Evolutionary conservation across 1,284 basidiomycete genomes (phyloP), one percentile per base, ranked within the genome.

Genomic region (Apiotrichum akiyoshidainum): DNA sequence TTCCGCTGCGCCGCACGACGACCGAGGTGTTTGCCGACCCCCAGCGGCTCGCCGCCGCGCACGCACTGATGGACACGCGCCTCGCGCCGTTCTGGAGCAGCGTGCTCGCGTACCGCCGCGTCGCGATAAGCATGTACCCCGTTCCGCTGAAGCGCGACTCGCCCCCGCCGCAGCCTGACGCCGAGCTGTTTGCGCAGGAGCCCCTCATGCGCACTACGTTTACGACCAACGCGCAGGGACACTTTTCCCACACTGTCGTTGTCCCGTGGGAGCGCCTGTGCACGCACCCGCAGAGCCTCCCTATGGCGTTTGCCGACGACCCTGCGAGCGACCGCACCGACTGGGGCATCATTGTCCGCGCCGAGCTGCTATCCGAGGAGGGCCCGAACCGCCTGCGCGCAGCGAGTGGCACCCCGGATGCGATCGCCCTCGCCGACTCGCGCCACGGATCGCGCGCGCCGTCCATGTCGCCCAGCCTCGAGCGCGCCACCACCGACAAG

Each of bases 41-140:
- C 8, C 52, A 58, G 35, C 59, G 58, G n/a, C 64, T 72, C n/a
- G 65, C 86, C 10, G 81, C 80, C 5, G 82, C 83, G 35, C 87
- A 91, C 64, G 80, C 80, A 16, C 92, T 90, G 65, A 80, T 92
- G 5, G 87, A 90, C 69, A 75, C 80, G 9, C 85, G 90, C 1
- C 77, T 92, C 22, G 84, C 83, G 48, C 85, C 87, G 0, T 92
- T 93, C 76, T 92, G 74, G 68, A 69, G 70, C 0, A 68, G 63
- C 31, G 67, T 70, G 9, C 64, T 75, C 21, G 65, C 72, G 16
- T 63, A 60, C 53, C 69, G 76, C 12, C 65, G 67, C 7, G 65
- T 77, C 41, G 59, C 66, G 10, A 54, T 77, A 37, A 63, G 60
- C 45, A 63, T 74, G 26, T 69, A 71, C 55, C 50, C 69, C 1